Evolutionary conservation across 495 filamentous ascomycete species (phyloP).

Genomic region (Saxophila tyrrhenica): DNA sequence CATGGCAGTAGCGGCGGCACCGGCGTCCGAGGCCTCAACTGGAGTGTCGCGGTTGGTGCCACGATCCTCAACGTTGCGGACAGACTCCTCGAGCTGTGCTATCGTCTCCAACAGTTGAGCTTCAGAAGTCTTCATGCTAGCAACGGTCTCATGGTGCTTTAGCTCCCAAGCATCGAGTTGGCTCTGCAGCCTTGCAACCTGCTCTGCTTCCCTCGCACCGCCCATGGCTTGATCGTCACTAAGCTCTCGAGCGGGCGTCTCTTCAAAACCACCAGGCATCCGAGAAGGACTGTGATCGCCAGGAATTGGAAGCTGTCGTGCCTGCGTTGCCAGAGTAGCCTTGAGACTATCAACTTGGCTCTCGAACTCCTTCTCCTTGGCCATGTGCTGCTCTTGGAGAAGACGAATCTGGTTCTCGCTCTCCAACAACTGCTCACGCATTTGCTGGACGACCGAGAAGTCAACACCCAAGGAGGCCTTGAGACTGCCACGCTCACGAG

Average conservation of each 20-base stretch:
- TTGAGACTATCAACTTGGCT: slow-evolving; percentile 58
- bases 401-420: slow-evolving; percentile 68
- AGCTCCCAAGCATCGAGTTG: slow-evolving; percentile 66
- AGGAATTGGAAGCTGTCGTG: slow-evolving; percentile 16
- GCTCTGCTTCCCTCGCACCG: slow-evolving; percentile 42
- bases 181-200: slow-evolving; percentile 58
- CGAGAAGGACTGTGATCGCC: slow-evolving; percentile 8
- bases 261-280: slow-evolving; percentile 22
- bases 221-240: slow-evolving; percentile 7
- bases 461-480: slow-evolving; percentile 71
- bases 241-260: slow-evolving; percentile 26
- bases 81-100: slow-evolving; percentile 50
- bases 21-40: slow-evolving; percentile 26
- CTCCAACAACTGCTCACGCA: slow-evolving; percentile 78
- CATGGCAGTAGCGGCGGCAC: slow-evolving; percentile 28
- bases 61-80: slow-evolving; percentile 44
- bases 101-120: slow-evolving; percentile 60
- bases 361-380: slow-evolving; percentile 61
- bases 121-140: slow-evolving; percentile 64
- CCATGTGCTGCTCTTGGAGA: slow-evolving; percentile 59
- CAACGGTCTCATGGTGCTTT: slow-evolving; percentile 59
- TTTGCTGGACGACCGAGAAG: slow-evolving; percentile 76
- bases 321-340: slow-evolving; percentile 25
- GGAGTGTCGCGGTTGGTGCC: background rate
- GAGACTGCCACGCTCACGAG: slow-evolving; percentile 80